These are phyloP conservation scores for Sugiyamaella smithiae DNA, from an alignment of 805 yeast species.

Conservation along the genomic window DNA sequence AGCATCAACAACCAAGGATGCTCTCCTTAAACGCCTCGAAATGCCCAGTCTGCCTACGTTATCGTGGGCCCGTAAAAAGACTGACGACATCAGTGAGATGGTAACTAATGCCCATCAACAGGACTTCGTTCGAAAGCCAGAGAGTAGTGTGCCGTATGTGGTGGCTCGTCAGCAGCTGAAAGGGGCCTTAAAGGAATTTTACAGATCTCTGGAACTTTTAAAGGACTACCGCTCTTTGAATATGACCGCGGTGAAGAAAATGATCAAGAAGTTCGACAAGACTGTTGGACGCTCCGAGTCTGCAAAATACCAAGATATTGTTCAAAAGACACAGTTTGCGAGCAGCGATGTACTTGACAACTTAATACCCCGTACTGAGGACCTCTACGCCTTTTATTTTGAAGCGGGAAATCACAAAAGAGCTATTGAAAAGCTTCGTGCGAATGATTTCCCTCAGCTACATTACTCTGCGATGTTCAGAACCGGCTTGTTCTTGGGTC, in stretches of 20 bases:
- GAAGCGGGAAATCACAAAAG: slow-evolving; percentile 69
- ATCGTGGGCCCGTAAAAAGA: slow-evolving; percentile 2
- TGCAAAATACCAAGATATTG: slow-evolving; percentile 51
- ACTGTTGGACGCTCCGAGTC: slow-evolving; percentile 47
- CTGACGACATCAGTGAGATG: slow-evolving; percentile 9
- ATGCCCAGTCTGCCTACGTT: slow-evolving; percentile 23
- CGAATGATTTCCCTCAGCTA: slow-evolving; percentile 39
- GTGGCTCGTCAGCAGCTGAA: slow-evolving; percentile 67
- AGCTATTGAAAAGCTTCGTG: slow-evolving; percentile 67
- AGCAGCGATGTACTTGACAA: slow-evolving; percentile 67
- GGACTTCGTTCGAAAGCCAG: slow-evolving; percentile 46
- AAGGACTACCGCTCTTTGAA: slow-evolving; percentile 72
- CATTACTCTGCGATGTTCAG: slow-evolving; percentile 46
- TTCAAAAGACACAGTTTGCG: slow-evolving; percentile 53
- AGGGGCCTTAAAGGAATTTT: slow-evolving; percentile 66
- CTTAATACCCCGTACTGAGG: slow-evolving; percentile 61
- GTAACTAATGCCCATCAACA: slow-evolving; percentile 37
- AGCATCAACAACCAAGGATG: slow-evolving; percentile 4
- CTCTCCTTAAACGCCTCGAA: slow-evolving; percentile 18
- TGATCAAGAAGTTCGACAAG: slow-evolving; percentile 89
- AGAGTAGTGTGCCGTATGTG: slow-evolving; percentile 50
- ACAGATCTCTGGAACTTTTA: slow-evolving; percentile 66
- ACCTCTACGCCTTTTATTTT: slow-evolving; percentile 60
- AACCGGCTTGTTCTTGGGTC: slow-evolving; percentile 69
- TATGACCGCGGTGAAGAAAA: slow-evolving; percentile 84